These are phyloP conservation scores for Hyphopichia wangnamkhiaoensis DNA, from an alignment of 1,139 yeast genomes.

Conservation along the genomic window DNA sequence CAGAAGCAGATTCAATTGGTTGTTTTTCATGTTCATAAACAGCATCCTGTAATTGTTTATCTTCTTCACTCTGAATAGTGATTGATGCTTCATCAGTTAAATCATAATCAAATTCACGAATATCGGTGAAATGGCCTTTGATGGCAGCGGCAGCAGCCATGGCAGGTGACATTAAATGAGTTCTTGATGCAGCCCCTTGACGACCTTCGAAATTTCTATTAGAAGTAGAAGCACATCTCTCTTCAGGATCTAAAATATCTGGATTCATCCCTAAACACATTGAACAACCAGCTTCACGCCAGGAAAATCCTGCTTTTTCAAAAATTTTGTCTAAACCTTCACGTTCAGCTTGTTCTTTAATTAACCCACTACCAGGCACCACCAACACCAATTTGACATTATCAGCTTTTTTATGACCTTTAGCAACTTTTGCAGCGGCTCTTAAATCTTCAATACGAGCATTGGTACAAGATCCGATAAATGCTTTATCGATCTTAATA, in stretches of 20 bases:
- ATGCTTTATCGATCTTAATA: conserved; percentile 83
- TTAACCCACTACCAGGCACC: conserved; percentile 97
- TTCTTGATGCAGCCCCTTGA: conserved; percentile 96
- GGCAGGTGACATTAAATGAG: conserved; percentile 97
- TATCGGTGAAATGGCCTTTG: conserved; percentile 86
- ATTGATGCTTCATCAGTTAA: conserved; percentile 63
- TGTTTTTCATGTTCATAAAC: conserved; percentile 72
- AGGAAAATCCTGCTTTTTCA: conserved; percentile 88
- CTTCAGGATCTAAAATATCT: conserved; percentile 90
- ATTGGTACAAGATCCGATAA: conserved; percentile 97
- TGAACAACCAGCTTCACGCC: conserved; percentile 99
- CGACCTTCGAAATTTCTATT: conserved; percentile 99
- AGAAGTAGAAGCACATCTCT: conserved; percentile 97
- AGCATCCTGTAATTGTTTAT: conserved; percentile 63
- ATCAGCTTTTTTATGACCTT: conserved; percentile 85
- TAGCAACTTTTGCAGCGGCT: conserved; percentile 90
- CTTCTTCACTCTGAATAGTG: conserved; percentile 55
- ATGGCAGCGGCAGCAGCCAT: conserved; percentile 99
- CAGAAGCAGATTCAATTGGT: conserved; percentile 40
- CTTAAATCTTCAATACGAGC: conserved; percentile 96
- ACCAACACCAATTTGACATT: conserved; percentile 81
- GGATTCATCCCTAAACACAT: conserved; percentile 99
- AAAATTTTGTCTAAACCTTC: conserved; percentile 94
- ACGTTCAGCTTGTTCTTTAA: conserved; percentile 86
- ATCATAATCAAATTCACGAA: conserved; percentile 73